These are phyloP conservation scores for Leucoagaricus sp. DNA, from an alignment of 1,284 basidiomycete genomes.

Conservation along the genomic window DNA sequence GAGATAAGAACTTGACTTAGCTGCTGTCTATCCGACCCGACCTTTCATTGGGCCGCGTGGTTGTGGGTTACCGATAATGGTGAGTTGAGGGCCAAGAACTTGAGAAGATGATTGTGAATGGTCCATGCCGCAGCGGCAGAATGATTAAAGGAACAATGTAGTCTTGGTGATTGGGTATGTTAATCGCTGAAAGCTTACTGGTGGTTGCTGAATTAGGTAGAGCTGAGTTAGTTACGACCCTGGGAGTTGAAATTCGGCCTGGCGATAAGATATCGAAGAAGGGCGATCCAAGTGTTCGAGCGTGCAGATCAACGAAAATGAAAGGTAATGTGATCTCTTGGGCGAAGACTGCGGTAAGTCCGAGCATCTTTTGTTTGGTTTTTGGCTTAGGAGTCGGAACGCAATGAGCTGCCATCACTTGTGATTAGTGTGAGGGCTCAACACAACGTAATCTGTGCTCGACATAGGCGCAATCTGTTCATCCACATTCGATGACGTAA, in stretches of 20 bases:
- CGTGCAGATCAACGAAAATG: neutral
- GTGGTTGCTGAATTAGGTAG: neutral
- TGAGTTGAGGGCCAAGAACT: neutral
- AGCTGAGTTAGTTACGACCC: neutral
- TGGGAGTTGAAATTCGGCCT: neutral
- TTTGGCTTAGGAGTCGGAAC: too few species aligned
- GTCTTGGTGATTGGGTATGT: neutral
- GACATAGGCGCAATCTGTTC: too few species aligned
- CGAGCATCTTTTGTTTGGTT: too few species aligned
- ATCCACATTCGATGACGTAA: too few species aligned
- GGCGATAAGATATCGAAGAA: neutral
- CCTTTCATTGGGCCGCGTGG: neutral
- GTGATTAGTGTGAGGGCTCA: too few species aligned
- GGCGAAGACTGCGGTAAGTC: too few species aligned
- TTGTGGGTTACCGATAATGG: neutral
- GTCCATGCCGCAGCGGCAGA: neutral
- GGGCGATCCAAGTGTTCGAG: neutral
- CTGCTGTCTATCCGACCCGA: neutral
- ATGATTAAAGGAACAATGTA: neutral
- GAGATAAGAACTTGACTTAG: neutral
- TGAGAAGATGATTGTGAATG: constrained; percentile 2
- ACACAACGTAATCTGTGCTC: too few species aligned
- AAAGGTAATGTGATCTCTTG: too few species aligned
- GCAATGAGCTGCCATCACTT: too few species aligned
- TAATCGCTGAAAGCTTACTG: neutral